Conservation (phyloP, 1,139 yeast species). For the Sugiyamaella novakii region DNA sequence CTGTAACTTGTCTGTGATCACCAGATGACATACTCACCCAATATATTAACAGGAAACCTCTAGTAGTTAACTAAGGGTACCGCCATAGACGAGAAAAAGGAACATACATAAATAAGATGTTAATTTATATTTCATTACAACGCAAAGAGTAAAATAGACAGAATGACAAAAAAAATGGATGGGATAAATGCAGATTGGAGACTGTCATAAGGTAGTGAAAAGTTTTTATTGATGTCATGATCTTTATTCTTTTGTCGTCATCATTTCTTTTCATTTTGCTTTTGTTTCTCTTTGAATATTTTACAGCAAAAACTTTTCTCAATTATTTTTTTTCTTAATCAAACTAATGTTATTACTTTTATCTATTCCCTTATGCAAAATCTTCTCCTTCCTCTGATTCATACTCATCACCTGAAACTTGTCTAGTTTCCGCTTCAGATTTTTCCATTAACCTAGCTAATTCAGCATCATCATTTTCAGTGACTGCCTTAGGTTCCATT, state of each 20-base stretch:
- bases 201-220: no score
- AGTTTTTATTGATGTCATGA: no score
- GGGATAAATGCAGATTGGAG: neutral
- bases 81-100: no score
- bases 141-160: neutral
- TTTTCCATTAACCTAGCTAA: constrained; percentile 87
- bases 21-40: no score
- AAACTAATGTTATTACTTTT: no score
- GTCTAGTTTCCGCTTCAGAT: constrained; percentile 65
- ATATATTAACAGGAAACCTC: no score
- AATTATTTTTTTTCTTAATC: no score
- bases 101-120: neutral
- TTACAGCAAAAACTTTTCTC: no score
- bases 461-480: constrained; percentile 98
- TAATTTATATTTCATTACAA: neutral
- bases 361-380: constrained; percentile 22
- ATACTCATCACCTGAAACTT: constrained; percentile 62
- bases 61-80: no score
- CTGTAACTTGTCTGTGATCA: no score
- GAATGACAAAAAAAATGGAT: constrained; percentile 4
- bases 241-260: neutral
- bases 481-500: constrained; percentile 98
- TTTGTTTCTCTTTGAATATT: neutral
- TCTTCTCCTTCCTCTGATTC: constrained; percentile 49
- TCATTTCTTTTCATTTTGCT: constrained; percentile 3